Base-by-base conservation (phyloP, 352 stramenopile genomes). In the Phytophthora agathidicida region DNA sequence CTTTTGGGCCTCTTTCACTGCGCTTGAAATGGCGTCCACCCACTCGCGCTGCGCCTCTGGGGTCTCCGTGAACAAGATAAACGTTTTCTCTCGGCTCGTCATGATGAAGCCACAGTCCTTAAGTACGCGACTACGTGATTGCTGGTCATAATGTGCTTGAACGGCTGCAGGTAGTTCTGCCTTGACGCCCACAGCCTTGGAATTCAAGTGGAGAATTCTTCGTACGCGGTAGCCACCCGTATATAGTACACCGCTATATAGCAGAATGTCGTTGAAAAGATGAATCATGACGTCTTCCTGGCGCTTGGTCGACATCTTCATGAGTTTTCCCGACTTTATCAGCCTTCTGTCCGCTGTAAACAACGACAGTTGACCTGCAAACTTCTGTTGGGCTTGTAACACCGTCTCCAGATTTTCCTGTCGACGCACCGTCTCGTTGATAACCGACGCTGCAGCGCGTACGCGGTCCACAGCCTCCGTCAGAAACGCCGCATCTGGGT, bases 341-440 rank as follows among this genome's bases (percentile, higher is more conserved):
- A 93, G 58, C 9, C 80, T 65, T 19, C 86, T 68, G 33, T 93
- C 69, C 0, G 77, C 59, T 24, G 83, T 91, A 14, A 90, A 89
- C 0, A 95, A 57, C 16, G 82, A 87, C 1, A 93, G 55, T 30
- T 93, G 83, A 0, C 82, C 80, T 38, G 94, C 76, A 50, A 97
- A 90, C 50, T 92, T 76, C 27, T 86, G 82, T 54, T 94, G 86
- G 1, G 91, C 81, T 54, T 91, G 64, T 3, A 96, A 53, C 20
- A 97, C 79, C 0, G 78, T 84, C 36, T 92, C 81, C 9, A 94
- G 76, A 38, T 91, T 90, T 51, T 94, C 89, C 43, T 94, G 81
- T 22, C 83, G 71, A 7, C 85, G 77, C 17, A 96, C 73, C n/a
- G 77, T 93, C 55, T 96, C 87, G 33, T 97, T 94, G 44, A 96